Evolutionary conservation across 2,329 filamentous ascomycete genomes (phyloP).

Genomic region (Botryotinia globosa): DNA sequence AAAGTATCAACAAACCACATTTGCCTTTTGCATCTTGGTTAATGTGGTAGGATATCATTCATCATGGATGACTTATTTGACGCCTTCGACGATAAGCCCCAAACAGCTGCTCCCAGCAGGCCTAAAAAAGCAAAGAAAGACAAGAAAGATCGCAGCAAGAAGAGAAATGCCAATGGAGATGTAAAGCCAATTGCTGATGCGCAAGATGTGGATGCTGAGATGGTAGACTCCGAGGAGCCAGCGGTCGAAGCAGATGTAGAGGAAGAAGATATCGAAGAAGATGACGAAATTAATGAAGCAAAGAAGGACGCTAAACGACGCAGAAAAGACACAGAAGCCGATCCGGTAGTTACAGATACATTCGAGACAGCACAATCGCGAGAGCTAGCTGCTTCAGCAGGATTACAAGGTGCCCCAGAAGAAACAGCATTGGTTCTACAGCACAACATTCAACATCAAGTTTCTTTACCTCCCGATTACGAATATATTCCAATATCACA

Average conservation of each 20-base stretch:
- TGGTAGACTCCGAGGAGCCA: constrained; percentile 40
- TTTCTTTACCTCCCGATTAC: constrained; percentile 90
- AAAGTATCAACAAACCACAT: constrained; percentile 2
- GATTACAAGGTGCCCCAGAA: constrained; percentile 35
- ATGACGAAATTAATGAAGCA: constrained; percentile 43
- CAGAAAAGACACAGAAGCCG: constrained; percentile 62
- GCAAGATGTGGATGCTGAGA: constrained; percentile 67
- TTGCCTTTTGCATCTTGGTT: neutral
- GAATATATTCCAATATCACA: constrained; percentile 92
- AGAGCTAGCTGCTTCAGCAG: constrained; percentile 67
- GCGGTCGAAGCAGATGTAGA: constrained; percentile 18
- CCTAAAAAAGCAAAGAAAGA: constrained; percentile 41
- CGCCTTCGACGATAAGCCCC: constrained; percentile 69
- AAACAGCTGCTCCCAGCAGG: constrained; percentile 43
- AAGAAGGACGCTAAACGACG: constrained; percentile 60
- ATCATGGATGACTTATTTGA: constrained; percentile 78
- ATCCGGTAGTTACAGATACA: constrained; percentile 83
- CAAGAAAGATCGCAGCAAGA: constrained; percentile 68
- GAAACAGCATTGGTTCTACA: constrained; percentile 71
- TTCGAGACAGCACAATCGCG: constrained; percentile 94
- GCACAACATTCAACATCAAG: constrained; percentile 98
- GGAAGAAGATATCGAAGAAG: constrained; percentile 37
- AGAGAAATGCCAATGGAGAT: constrained; percentile 79
- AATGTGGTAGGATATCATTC: neutral
- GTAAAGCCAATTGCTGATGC: constrained; percentile 57